Evolutionary conservation across 192 early-diverging fungal genomes (phyloP).

Genomic region (Chytriomyces confervae): DNA sequence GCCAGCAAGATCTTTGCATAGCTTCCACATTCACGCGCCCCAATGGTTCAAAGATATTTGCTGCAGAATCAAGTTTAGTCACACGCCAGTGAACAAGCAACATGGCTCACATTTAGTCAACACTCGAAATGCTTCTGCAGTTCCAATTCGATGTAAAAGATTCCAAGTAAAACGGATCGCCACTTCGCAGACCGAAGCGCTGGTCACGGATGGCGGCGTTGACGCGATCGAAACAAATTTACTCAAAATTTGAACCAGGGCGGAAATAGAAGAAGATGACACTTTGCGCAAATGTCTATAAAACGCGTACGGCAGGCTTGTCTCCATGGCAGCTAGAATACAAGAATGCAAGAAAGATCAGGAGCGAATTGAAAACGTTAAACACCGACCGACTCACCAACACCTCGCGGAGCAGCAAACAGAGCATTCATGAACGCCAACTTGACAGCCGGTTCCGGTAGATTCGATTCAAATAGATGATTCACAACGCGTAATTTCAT

Average conservation of each 20-base stretch:
- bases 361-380: not conserved
- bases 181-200: not conserved
- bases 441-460: constrained; percentile 3
- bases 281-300: not conserved
- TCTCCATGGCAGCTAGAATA: constrained; percentile 14
- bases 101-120: constrained; percentile 18
- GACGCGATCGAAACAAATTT: constrained; percentile 7
- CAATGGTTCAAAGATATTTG: constrained; percentile 7
- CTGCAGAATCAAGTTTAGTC: not conserved
- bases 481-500: not conserved
- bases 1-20: constrained; percentile 13
- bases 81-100: not conserved
- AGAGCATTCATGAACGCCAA: constrained; percentile 16
- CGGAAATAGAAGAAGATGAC: not conserved
- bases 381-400: not conserved
- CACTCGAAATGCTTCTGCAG: constrained; percentile 14
- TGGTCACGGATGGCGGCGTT: not conserved
- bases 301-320: constrained; percentile 1
- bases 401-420: constrained; percentile 2
- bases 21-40: not conserved
- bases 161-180: not conserved
- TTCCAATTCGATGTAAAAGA: constrained; percentile 1
- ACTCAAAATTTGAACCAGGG: constrained; percentile 4
- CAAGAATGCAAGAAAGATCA: not conserved
- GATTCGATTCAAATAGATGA: not conserved